Evolutionary conservation across 2,329 filamentous ascomycete genomes (phyloP), one percentile per base, ranked within the genome.

Genomic region (Leptographium galeiforme): DNA sequence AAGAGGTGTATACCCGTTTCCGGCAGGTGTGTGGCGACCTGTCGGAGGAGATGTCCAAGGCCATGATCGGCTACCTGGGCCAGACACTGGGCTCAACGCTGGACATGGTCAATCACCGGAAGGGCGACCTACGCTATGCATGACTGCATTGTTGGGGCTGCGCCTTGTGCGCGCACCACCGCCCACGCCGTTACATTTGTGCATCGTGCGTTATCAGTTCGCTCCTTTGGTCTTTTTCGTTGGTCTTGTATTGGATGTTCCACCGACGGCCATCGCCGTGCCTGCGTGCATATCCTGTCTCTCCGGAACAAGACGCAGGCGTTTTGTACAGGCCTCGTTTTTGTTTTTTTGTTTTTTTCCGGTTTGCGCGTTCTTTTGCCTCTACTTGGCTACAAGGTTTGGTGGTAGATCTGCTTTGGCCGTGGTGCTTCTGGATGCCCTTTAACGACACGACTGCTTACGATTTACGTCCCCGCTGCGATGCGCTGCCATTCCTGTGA

Each of bases 1-100:
- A 75, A 53, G 69, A 72, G 44, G 66, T 75, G 11, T 72, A 75
- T 55, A 59, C 64, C 4, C 68, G 67, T 36, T 74, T 74, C 59
- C 64, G 68, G 30, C 71, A 72, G 50, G 65, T 70, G 7, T 70
- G 67, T 57, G 61, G 64, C 30, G 65, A 71, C 16, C 57, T 69
- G 11, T 67, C 67, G 33, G 68, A 72, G 6, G 66, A 71, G 36
- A 66, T 76, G 48, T 69, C 69, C 56, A 67, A 68, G 53, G 71
- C 69, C 34, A 69, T 76, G 66, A 66, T 72, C 54, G 66, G 66
- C 43, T 72, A 75, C 54, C 62, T 76, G 33, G 68, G 68, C 38
- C 68, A 71, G 50, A 70, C 63, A 12, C 63, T 76, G 40, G 67
- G 67, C 11, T 66, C 68, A 12, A 72, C 69, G 1, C 63, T 73